These are phyloP conservation scores for Pterulicium gracile DNA, from an alignment of 1,284 basidiomycete genomes.

Conservation along the genomic window DNA sequence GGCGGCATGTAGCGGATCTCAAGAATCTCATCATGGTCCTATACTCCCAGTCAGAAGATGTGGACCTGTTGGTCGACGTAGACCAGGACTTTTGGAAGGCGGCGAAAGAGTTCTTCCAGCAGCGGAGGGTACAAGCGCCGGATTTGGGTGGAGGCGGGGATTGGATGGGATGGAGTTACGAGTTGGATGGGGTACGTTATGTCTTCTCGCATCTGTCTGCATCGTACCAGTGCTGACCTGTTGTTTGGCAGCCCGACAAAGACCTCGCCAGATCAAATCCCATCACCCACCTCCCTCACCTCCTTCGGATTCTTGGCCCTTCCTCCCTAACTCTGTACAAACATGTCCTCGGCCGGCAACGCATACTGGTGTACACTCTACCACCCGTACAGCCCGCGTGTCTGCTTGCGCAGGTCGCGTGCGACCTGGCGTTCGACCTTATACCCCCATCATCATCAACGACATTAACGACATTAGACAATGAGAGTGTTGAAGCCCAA, in stretches of 20 bases:
- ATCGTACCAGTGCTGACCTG: neutral
- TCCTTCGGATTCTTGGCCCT: conserved; percentile 65
- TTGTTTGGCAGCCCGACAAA: neutral
- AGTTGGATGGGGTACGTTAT: conserved; percentile 39
- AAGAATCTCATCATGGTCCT: conserved; percentile 46
- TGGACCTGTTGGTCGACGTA: conserved; percentile 34
- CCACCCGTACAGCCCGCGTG: conserved; percentile 72
- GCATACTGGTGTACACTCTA: conserved; percentile 65
- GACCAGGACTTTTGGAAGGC: conserved; percentile 51
- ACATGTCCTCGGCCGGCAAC: conserved; percentile 56
- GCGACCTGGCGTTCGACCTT: conserved; percentile 29
- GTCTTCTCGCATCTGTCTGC: conserved; percentile 5
- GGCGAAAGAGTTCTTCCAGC: conserved; percentile 52
- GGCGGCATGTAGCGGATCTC: conserved; percentile 54
- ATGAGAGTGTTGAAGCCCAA: conserved; percentile 30
- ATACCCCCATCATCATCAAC: neutral
- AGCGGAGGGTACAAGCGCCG: conserved; percentile 34
- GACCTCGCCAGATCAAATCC: conserved; percentile 25
- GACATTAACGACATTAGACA: no score
- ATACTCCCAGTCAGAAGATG: conserved; percentile 38
- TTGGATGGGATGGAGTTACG: conserved; percentile 58
- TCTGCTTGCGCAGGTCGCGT: conserved; percentile 62
- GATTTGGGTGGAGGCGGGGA: conserved; percentile 41
- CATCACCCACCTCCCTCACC: conserved; percentile 52
- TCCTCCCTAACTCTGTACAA: conserved; percentile 69